Evolutionary conservation across 1,284 basidiomycete species (phyloP).

Genomic region (Phylloboletellus chloephorus): DNA sequence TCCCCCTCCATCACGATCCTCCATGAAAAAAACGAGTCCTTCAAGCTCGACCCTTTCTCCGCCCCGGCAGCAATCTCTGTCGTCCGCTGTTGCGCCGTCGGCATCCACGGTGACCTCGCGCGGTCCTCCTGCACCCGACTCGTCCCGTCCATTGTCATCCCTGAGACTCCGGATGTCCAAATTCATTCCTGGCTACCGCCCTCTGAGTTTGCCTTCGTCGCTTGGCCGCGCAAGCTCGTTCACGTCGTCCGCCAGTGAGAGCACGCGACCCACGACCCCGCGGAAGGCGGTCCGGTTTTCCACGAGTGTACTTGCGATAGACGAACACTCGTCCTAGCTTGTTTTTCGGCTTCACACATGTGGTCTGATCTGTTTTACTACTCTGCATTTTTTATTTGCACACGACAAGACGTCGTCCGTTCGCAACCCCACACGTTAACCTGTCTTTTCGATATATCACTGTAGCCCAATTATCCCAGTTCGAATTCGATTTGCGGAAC

Average conservation of each 20-base stretch:
- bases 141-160: conserved; percentile 36
- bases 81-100: conserved; percentile 41
- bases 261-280: conserved; percentile 32
- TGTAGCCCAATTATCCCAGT: conserved; percentile 24
- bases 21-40: conserved; percentile 49
- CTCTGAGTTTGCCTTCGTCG: conserved; percentile 36
- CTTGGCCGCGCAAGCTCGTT: conserved; percentile 32
- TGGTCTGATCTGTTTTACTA: conserved; percentile 18
- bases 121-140: conserved; percentile 35
- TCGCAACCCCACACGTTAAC: conserved; percentile 17
- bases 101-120: conserved; percentile 46
- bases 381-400: conserved; percentile 22
- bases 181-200: conserved; percentile 42
- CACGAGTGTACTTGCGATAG: conserved; percentile 33
- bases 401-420: conserved; percentile 17
- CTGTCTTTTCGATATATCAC: conserved; percentile 25
- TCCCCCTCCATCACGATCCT: conserved; percentile 52
- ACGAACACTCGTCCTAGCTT: conserved; percentile 19
- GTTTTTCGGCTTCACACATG: conserved; percentile 4
- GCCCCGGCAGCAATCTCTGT: conserved; percentile 32
- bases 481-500: conserved; percentile 6
- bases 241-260: conserved; percentile 36
- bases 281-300: conserved; percentile 59
- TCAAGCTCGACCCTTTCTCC: conserved; percentile 30
- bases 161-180: conserved; percentile 47